A percentile compares a stretch with the other conserved stretches of the same genome.
These are phyloP conservation scores for Candida vartiovaarae DNA, from an alignment of 805 yeast species.

Conservation along the genomic window DNA sequence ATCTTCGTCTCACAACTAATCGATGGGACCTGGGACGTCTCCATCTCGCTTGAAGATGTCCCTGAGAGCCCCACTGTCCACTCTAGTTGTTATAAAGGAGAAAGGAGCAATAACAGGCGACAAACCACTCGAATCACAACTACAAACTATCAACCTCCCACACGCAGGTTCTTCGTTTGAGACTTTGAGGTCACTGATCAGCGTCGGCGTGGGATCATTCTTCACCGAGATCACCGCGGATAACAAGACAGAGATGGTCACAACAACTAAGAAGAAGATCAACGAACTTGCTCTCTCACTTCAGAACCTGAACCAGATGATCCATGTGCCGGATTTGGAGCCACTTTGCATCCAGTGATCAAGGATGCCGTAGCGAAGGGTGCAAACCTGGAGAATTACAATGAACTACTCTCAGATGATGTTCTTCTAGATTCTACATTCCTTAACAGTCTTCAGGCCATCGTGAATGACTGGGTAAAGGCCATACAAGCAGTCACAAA, in stretches of 20 bases:
- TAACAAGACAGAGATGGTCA: slow-evolving; percentile 29
- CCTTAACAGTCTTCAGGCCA: slow-evolving; percentile 61
- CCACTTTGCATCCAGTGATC: slow-evolving; percentile 46
- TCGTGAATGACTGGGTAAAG: slow-evolving; percentile 70
- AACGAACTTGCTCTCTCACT: slow-evolving; percentile 62
- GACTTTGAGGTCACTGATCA: slow-evolving; percentile 49
- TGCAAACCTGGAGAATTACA: slow-evolving; percentile 22
- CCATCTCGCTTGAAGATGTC: slow-evolving; percentile 6
- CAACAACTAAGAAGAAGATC: slow-evolving; percentile 52
- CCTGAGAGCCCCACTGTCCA: slow-evolving; percentile 14
- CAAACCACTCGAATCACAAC: slow-evolving; percentile 25
- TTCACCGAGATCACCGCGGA: slow-evolving; percentile 44
- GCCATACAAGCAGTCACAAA: slow-evolving; percentile 51
- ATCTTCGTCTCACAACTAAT: slow-evolving; percentile 18
- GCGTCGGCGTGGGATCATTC: slow-evolving; percentile 60
- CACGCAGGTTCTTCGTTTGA: slow-evolving; percentile 33
- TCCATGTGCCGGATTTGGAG: slow-evolving; percentile 60
- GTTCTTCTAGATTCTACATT: slow-evolving; percentile 43
- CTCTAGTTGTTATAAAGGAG: slow-evolving; percentile 38
- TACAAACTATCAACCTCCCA: slow-evolving; percentile 31
- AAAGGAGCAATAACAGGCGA: slow-evolving; percentile 25
- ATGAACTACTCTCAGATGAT: slow-evolving; percentile 27
- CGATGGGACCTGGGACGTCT: slow-evolving; percentile 10
- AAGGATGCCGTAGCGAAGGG: slow-evolving; percentile 31
- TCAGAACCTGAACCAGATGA: slow-evolving; percentile 58